Evolutionary conservation across 2,329 filamentous ascomycete genomes (phyloP).

Genomic region (Intubia oerlemansii): DNA sequence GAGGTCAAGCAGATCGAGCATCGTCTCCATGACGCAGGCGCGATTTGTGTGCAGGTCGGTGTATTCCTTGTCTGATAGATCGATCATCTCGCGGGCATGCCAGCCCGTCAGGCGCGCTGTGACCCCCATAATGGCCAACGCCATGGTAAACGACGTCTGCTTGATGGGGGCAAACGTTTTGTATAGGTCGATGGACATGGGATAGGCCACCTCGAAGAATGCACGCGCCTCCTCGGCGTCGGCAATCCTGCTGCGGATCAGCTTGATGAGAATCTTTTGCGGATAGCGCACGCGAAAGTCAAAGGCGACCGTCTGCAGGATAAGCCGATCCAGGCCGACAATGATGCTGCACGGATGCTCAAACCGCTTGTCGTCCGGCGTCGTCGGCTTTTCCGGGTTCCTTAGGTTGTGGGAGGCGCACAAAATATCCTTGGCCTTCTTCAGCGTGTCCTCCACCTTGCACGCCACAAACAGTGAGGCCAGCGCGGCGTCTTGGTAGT

Average conservation of each 20-base stretch:
- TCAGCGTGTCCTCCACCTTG: conserved; percentile 94
- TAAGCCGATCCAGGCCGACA: conserved; percentile 75
- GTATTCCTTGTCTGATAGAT: not conserved
- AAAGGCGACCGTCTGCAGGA: conserved; percentile 82
- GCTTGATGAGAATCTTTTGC: conserved; percentile 66
- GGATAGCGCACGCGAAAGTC: conserved; percentile 83
- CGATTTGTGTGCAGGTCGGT: conserved; percentile 20
- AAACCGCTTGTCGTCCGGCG: conserved; percentile 73
- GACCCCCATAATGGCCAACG: conserved; percentile 62
- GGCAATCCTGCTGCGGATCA: conserved; percentile 37
- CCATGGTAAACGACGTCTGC: conserved; percentile 69
- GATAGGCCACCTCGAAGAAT: conserved; percentile 50
- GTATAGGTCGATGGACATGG: conserved; percentile 74
- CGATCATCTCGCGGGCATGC: conserved; percentile 25
- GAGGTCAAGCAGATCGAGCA: conserved; percentile 77
- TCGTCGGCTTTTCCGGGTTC: conserved; percentile 41
- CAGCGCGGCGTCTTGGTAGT: conserved; percentile 67
- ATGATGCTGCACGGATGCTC: conserved; percentile 61
- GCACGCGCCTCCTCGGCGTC: conserved; percentile 25
- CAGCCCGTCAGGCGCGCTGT: conserved; percentile 45
- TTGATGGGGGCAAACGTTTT: conserved; percentile 86
- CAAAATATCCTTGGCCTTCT: conserved; percentile 85
- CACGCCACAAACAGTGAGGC: conserved; percentile 82
- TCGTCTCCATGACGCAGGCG: conserved; percentile 44
- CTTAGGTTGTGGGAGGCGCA: conserved; percentile 81